phyloP scores from a whole-genome alignment of 1,284 basidiomycete genomes.

The Sphaerobolus stellatus region DNA sequence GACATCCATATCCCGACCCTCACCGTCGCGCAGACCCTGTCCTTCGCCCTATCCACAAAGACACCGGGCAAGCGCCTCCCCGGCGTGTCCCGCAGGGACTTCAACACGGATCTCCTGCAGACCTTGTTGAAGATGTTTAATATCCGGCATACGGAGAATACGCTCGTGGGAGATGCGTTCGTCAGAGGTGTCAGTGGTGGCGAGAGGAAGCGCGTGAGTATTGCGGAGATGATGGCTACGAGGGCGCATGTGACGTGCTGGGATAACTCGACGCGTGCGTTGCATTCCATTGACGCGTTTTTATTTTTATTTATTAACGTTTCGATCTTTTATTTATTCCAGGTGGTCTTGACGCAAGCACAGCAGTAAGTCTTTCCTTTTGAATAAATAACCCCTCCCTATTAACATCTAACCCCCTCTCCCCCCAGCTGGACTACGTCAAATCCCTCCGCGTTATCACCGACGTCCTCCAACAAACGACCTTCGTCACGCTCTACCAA shows the following conservation, averaged over 20 bases:
- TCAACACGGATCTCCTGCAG: constrained; percentile 49
- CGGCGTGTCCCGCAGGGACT: constrained; percentile 42
- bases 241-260: constrained; percentile 35
- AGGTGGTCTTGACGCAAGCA: constrained; percentile 59
- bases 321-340: no score
- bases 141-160: constrained; percentile 57
- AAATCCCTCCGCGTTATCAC: constrained; percentile 74
- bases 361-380: constrained; percentile 34
- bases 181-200: constrained; percentile 60
- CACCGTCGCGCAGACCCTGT: constrained; percentile 55
- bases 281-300: no score
- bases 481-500: constrained; percentile 85
- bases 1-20: constrained; percentile 62
- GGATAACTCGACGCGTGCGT: constrained; percentile 57
- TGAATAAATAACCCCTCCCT: constrained; percentile 36
- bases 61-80: constrained; percentile 51
- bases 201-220: constrained; percentile 59
- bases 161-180: constrained; percentile 51
- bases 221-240: constrained; percentile 53
- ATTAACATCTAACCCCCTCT: constrained; percentile 28
- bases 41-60: constrained; percentile 50
- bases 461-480: constrained; percentile 76
- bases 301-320: no score
- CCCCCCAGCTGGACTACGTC: constrained; percentile 66
- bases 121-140: constrained; percentile 58